Evolutionary conservation across 371 early-diverging fungal genomes (phyloP).

Genomic region (Batkoa obscura): DNA sequence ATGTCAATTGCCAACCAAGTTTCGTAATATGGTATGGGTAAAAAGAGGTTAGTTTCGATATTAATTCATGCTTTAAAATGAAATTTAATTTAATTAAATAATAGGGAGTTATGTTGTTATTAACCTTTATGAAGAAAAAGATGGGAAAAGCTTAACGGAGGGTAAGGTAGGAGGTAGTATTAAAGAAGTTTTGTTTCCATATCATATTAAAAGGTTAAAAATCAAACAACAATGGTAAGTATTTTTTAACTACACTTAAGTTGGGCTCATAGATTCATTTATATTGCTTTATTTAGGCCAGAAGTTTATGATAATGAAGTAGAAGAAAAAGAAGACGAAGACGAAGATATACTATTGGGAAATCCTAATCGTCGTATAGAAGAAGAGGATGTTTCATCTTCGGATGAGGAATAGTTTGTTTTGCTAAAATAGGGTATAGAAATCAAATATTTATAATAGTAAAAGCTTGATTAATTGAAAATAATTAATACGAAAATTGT

Average conservation of each 20-base stretch:
- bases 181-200: constrained; percentile 2
- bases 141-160: background rate
- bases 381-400: too few relatives aligned
- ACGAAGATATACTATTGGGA: too few relatives aligned
- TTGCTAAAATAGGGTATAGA: too few relatives aligned
- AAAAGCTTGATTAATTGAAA: too few relatives aligned
- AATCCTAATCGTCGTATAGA: too few relatives aligned
- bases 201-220: constrained; percentile 3
- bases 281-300: too few relatives aligned
- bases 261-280: too few relatives aligned
- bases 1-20: constrained; percentile 3
- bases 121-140: background rate
- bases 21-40: constrained; percentile 6
- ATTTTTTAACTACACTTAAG: background rate
- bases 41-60: background rate
- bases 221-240: constrained; percentile 3
- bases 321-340: too few relatives aligned
- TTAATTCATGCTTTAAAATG: background rate
- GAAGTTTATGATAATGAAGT: too few relatives aligned
- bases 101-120: constrained; percentile 1
- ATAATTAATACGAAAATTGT: too few relatives aligned
- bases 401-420: too few relatives aligned
- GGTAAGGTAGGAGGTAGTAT: constrained; percentile 4
- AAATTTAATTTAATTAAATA: background rate
- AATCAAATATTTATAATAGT: too few relatives aligned